Evolutionary conservation across 805 yeast genomes (phyloP).

Genomic region (Grigorovia yakushimaensis): DNA sequence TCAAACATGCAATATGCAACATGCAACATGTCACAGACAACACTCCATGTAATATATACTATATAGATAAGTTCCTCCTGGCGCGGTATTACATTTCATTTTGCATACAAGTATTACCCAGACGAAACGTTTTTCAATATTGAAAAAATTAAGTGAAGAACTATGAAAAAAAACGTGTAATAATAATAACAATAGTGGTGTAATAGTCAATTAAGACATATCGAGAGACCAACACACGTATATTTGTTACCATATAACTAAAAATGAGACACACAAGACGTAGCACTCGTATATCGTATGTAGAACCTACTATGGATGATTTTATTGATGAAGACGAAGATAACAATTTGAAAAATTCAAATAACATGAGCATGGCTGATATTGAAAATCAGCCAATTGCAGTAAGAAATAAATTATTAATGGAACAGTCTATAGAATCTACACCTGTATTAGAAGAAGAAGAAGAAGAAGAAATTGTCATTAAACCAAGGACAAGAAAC

Average conservation of each 20-base stretch:
- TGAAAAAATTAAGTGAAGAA: too few species aligned
- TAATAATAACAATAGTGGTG: not conserved
- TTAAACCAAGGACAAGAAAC: not conserved
- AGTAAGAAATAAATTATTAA: not conserved
- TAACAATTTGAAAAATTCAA: too few species aligned
- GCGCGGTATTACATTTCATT: too few species aligned
- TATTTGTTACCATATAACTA: not conserved
- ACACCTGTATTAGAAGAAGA: not conserved
- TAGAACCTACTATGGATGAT: not conserved
- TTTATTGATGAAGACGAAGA: not conserved
- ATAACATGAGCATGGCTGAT: not conserved
- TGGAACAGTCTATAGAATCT: not conserved
- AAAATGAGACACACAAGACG: constrained; percentile 5
- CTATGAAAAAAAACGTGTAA: too few species aligned
- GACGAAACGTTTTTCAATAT: too few species aligned
- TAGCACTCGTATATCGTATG: constrained; percentile 3
- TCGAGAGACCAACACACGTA: not conserved
- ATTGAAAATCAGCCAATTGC: not conserved
- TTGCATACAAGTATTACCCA: too few species aligned
- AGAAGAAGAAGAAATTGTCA: not conserved
- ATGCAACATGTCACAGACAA: too few species aligned
- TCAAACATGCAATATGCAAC: too few species aligned
- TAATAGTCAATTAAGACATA: not conserved
- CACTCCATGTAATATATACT: too few species aligned
- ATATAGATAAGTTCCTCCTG: too few species aligned